These are phyloP conservation scores for Rhazya stricta DNA, from an alignment of 257 asterid species.

Conservation along the genomic window DNA sequence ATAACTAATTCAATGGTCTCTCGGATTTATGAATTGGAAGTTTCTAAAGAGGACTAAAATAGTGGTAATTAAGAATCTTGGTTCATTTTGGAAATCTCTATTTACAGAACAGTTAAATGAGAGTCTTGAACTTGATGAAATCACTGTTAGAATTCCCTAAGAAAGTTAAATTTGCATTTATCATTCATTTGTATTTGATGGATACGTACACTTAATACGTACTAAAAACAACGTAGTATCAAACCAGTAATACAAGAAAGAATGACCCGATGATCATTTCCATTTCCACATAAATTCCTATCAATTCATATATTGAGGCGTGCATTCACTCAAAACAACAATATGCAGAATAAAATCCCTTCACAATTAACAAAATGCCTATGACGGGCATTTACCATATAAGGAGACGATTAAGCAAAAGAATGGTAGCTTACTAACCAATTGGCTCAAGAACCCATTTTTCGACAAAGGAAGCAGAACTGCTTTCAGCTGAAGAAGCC, in stretches of 20 bases:
- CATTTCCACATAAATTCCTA: background rate
- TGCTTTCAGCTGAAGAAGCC: slow-evolving; percentile 42
- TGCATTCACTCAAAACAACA: background rate
- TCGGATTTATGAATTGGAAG: background rate
- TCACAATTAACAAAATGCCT: background rate
- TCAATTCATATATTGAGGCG: background rate
- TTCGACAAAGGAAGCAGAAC: slow-evolving; percentile 29
- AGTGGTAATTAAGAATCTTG: background rate
- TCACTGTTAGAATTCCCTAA: too few relatives aligned
- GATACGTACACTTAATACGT: too few relatives aligned
- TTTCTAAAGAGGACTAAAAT: background rate
- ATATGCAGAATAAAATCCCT: background rate
- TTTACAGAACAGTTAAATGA: background rate
- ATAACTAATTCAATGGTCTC: background rate
- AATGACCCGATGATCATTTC: background rate
- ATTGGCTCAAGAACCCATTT: slow-evolving; percentile 84
- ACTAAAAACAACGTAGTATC: background rate
- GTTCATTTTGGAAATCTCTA: background rate
- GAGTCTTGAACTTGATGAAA: too few relatives aligned
- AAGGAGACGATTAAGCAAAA: background rate
- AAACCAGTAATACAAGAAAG: background rate
- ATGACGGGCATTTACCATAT: background rate
- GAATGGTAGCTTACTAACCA: slow-evolving; percentile 29
- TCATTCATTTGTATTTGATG: too few relatives aligned
- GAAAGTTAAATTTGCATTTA: too few relatives aligned